Evolutionary conservation across 2,329 filamentous ascomycete genomes (phyloP).

Genomic region (Bipolaris gigantea): DNA sequence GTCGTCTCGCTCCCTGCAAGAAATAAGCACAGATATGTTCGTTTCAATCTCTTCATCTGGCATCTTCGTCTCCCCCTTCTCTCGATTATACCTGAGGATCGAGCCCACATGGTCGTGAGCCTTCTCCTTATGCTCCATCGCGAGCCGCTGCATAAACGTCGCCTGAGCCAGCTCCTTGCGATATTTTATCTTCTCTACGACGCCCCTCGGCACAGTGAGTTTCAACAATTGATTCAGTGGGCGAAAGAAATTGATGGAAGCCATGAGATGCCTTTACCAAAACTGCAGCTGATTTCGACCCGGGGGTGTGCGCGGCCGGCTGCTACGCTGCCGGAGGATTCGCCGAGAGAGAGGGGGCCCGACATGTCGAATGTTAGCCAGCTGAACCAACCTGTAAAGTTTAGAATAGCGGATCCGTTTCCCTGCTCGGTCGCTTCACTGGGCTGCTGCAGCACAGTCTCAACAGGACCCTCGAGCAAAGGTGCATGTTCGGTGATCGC

Average conservation of each 20-base stretch:
- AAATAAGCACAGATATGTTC: conserved; percentile 41
- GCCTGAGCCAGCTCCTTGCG: conserved; percentile 20
- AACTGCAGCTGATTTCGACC: conserved; percentile 31
- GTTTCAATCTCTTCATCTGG: conserved; percentile 39
- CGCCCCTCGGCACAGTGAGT: conserved; percentile 10
- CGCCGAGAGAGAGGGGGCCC: conserved; percentile 56
- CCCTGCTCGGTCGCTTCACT: conserved; percentile 10
- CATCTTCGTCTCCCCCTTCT: conserved; percentile 22
- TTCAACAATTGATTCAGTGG: conserved; percentile 19
- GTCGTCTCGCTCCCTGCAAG: conserved; percentile 47
- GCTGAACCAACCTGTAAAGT: conserved; percentile 20
- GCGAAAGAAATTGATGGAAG: conserved; percentile 31
- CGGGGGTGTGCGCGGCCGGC: conserved; percentile 34
- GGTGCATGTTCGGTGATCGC: conserved; percentile 47
- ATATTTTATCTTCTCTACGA: conserved; percentile 20
- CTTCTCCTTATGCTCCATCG: conserved; percentile 31
- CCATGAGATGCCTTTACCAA: conserved; percentile 28
- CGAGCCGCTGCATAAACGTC: conserved; percentile 30
- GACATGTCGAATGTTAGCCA: conserved; percentile 26
- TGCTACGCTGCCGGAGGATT: conserved; percentile 40
- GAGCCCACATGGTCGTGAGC: conserved; percentile 30
- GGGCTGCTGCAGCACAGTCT: conserved; percentile 36
- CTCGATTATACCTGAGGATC: conserved; percentile 29
- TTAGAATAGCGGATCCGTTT: conserved; percentile 19
- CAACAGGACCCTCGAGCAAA: conserved; percentile 38